Evolutionary conservation across 441 rosid genomes (phyloP).

Genomic region (Bruguiera hainesii): DNA sequence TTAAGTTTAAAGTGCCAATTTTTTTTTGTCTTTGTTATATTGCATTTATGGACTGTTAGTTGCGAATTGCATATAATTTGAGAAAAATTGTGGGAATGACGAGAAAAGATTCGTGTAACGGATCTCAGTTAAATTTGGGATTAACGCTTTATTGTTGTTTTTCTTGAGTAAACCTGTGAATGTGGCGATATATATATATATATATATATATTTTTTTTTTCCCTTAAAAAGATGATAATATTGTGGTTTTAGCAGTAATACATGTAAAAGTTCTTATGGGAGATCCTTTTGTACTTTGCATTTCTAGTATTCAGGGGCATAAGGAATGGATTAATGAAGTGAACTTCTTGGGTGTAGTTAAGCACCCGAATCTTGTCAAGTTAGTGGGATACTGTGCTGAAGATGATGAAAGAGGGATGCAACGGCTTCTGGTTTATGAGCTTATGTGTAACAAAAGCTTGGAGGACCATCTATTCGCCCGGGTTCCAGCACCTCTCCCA

Average conservation of each 20-base stretch:
- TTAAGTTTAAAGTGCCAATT: background rate
- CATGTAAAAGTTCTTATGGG: constrained; percentile 20
- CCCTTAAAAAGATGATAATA: no score
- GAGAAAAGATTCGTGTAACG: no score
- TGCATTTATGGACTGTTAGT: no score
- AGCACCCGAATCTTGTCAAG: constrained; percentile 94
- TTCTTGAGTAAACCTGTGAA: no score
- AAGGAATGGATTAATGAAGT: constrained; percentile 99
- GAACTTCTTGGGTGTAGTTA: constrained; percentile 80
- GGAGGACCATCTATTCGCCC: constrained; percentile 75
- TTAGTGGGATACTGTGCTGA: constrained; percentile 91
- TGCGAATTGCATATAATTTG: no score
- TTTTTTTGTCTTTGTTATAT: background rate
- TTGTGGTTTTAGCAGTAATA: no score
- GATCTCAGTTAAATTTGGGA: no score
- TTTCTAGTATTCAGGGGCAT: constrained; percentile 90
- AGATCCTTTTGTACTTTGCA: constrained; percentile 24
- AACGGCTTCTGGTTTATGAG: constrained; percentile 79
- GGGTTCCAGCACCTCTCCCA: constrained; percentile 45
- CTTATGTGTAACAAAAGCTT: constrained; percentile 87
- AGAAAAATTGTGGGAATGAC: no score
- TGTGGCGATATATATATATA: no score
- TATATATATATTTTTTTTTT: no score
- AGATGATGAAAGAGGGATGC: constrained; percentile 95
- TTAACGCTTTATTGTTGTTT: no score